Evolutionary conservation across 1,139 yeast genomes (phyloP).

Genomic region (Hemisphaericaspora xylofermentans): DNA sequence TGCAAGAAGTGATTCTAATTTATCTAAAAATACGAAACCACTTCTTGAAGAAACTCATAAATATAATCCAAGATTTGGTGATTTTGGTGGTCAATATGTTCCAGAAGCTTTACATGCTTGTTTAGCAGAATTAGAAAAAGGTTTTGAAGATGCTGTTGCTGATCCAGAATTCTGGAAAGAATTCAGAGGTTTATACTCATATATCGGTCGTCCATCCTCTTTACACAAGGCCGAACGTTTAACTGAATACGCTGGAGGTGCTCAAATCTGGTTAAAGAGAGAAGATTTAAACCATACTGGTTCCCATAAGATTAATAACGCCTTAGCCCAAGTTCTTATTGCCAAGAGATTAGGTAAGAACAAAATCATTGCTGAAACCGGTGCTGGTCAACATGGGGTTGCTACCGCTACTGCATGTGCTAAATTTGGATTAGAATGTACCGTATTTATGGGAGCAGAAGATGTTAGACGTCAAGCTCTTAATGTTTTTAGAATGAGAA

Average conservation of each 20-base stretch:
- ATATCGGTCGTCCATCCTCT: conserved; percentile 95
- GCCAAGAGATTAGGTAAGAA: conserved; percentile 92
- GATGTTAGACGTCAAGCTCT: conserved; percentile 98
- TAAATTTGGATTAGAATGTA: conserved; percentile 91
- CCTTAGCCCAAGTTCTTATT: conserved; percentile 88
- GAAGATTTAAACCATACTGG: conserved; percentile 99
- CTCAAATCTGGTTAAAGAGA: conserved; percentile 95
- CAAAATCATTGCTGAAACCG: conserved; percentile 95
- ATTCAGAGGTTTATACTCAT: conserved; percentile 71
- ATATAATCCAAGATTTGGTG: conserved; percentile 80
- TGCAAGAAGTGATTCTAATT: conserved; percentile 18
- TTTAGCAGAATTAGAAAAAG: conserved; percentile 81
- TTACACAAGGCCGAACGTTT: conserved; percentile 89
- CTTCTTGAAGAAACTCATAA: conserved; percentile 55
- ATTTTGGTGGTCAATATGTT: conserved; percentile 97
- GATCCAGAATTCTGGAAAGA: conserved; percentile 95
- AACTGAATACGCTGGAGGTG: conserved; percentile 91
- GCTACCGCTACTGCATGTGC: conserved; percentile 99
- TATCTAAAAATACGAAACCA: conserved; percentile 30
- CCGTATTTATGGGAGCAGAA: conserved; percentile 99
- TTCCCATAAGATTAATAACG: conserved; percentile 95
- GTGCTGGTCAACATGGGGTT: conserved; percentile 99
- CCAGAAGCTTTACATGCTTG: conserved; percentile 96
- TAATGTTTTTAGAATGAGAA: conserved; percentile 95
- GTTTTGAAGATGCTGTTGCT: conserved; percentile 82